Evolutionary conservation across 108 stramenopile genomes (phyloP).

Genomic region (Epithemia pelagica): DNA sequence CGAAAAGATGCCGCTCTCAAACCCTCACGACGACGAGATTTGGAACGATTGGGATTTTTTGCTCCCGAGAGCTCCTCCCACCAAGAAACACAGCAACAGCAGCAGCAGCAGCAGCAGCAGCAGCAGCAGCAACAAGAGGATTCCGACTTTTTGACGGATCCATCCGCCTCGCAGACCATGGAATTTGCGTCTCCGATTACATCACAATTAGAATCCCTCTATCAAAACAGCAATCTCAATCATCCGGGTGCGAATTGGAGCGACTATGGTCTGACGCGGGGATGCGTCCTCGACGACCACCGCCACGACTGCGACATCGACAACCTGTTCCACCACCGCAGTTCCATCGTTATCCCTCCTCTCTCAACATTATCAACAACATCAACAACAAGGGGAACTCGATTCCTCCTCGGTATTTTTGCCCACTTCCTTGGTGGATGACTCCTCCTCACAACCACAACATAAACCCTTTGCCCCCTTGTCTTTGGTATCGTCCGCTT

Average conservation of each 20-base stretch:
- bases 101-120: no score
- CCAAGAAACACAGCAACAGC: not conserved
- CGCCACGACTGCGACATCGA: not conserved
- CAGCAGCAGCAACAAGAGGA: no score
- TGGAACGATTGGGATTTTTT: not conserved
- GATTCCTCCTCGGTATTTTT: not conserved
- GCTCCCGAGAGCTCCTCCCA: not conserved
- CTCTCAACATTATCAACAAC: no score
- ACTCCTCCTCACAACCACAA: not conserved
- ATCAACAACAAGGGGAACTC: no score
- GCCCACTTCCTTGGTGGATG: not conserved
- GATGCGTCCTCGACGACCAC: not conserved
- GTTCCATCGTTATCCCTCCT: not conserved
- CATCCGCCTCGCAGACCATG: not conserved
- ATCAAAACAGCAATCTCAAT: not conserved
- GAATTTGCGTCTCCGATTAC: not conserved
- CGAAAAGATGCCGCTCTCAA: not conserved
- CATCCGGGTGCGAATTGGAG: not conserved
- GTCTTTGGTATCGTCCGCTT: not conserved
- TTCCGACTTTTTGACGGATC: no score
- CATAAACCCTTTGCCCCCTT: not conserved
- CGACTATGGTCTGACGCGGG: not conserved
- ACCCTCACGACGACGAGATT: not conserved
- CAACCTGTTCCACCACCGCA: not conserved
- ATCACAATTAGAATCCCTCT: not conserved